Conservation (phyloP, 495 filamentous ascomycete species). For the Xanthoparmelia taractica region DNA sequence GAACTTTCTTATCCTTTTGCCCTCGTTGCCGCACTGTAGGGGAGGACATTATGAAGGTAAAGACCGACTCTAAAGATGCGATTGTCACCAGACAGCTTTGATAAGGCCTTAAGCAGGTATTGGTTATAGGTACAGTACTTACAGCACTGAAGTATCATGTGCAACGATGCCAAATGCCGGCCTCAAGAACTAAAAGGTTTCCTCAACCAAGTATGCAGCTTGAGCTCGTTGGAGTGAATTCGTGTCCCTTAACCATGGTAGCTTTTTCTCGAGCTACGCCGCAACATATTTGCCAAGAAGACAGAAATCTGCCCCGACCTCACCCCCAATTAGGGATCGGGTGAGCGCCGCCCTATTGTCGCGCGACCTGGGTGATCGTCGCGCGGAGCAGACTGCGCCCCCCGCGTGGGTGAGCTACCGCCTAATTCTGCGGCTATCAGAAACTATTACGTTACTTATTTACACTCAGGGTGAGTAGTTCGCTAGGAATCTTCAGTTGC, state of each 20-base stretch:
- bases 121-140: neutral
- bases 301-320: neutral
- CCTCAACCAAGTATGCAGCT: neutral
- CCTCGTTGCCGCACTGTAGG: constrained; percentile 47
- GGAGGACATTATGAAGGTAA: constrained; percentile 25
- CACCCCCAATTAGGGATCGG: neutral
- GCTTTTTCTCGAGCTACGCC: neutral
- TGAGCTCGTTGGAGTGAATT: neutral
- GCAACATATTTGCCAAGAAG: constrained; percentile 1
- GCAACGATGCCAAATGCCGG: neutral
- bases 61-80: constrained; percentile 7
- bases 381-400: too few species aligned
- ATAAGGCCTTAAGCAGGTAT: neutral
- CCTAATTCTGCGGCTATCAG: too few species aligned
- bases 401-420: too few species aligned
- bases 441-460: too few species aligned
- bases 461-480: too few species aligned
- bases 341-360: neutral
- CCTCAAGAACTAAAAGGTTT: neutral
- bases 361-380: too few species aligned
- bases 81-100: constrained; percentile 3
- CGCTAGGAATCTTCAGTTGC: too few species aligned
- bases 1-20: constrained; percentile 35
- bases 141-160: constrained; percentile 6
- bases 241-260: neutral